Percentiles rank a stretch among this genome's conserved stretches.
phyloP scores from a whole-genome alignment of 768 basidiomycete species.

The Boletus sp. region DNA sequence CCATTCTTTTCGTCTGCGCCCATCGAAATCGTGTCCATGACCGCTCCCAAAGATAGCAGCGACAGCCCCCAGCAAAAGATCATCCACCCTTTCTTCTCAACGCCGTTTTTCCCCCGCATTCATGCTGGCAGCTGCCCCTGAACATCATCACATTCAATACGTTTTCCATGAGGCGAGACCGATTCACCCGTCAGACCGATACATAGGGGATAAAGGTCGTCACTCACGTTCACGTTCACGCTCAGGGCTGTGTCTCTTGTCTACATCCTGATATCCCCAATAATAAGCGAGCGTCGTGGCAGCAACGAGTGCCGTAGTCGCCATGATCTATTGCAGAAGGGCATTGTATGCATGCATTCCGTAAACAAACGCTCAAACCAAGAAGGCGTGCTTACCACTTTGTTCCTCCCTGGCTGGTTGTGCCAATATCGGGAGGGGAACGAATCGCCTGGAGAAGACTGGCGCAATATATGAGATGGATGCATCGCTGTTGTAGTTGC shows the following conservation, averaged over 20 bases:
- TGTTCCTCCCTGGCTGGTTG: slow-evolving; percentile 33
- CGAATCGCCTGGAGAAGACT: slow-evolving; percentile 24
- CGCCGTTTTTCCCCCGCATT: slow-evolving; percentile 25
- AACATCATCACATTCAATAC: not conserved
- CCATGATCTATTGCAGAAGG: slow-evolving; percentile 28
- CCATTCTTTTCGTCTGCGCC: not conserved
- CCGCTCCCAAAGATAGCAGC: not conserved
- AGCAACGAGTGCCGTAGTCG: slow-evolving; percentile 26
- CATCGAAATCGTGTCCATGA: not conserved
- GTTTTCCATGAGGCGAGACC: not conserved
- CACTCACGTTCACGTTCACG: slow-evolving; percentile 24
- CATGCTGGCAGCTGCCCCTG: slow-evolving; percentile 10
- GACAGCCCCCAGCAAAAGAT: not conserved
- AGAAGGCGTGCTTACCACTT: slow-evolving; percentile 24
- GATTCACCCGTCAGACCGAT: not conserved
- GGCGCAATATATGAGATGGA: slow-evolving; percentile 20
- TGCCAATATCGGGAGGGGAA: slow-evolving; percentile 34
- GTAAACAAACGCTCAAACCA: too few species aligned
- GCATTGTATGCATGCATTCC: not conserved
- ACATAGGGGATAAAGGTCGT: not conserved
- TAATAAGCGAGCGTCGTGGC: slow-evolving; percentile 35
- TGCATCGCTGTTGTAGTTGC: slow-evolving; percentile 18
- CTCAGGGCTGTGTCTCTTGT: slow-evolving; percentile 28
- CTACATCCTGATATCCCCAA: slow-evolving; percentile 36
- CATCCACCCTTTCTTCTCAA: slow-evolving; percentile 5